phyloP scores from a whole-genome alignment of 345 rosid genomes.

The Lepidium didymum region DNA sequence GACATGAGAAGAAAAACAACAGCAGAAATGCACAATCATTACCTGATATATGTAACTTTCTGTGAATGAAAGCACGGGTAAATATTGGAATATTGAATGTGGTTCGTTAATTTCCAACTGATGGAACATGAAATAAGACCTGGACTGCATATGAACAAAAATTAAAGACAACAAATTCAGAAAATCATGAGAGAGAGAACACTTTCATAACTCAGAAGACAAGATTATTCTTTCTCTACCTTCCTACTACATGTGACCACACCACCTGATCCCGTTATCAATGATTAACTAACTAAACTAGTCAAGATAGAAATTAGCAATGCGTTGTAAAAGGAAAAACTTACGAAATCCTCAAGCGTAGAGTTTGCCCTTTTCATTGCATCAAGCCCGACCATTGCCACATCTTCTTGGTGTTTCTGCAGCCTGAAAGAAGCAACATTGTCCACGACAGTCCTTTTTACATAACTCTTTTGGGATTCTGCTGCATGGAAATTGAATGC shows the following conservation, averaged over 20 bases:
- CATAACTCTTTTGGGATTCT: constrained; percentile 16
- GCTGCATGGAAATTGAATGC: not conserved
- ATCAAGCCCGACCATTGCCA: constrained; percentile 58
- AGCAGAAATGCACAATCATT: not conserved
- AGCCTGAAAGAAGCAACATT: not conserved
- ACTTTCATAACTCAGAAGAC: not conserved
- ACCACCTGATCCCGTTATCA: not conserved
- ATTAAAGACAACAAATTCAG: not conserved
- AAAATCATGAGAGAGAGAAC: not conserved
- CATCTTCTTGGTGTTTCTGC: constrained; percentile 13
- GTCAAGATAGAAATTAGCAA: not conserved
- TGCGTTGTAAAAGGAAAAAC: constrained; percentile 17
- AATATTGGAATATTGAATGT: constrained; percentile 46
- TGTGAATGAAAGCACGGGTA: constrained; percentile 70
- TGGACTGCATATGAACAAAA: constrained; percentile 43
- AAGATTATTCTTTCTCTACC: not conserved
- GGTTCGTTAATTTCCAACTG: constrained; percentile 56
- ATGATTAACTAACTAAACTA: not conserved
- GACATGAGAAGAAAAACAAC: not conserved
- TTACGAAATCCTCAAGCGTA: constrained; percentile 85
- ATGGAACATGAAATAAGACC: constrained; percentile 95
- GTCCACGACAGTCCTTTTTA: constrained; percentile 6
- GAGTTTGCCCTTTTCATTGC: constrained; percentile 89
- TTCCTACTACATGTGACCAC: not conserved
- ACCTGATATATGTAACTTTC: constrained; percentile 93